phyloP scores from a whole-genome alignment of 1,139 yeast species.

The Magnusiomyces paraingens region DNA sequence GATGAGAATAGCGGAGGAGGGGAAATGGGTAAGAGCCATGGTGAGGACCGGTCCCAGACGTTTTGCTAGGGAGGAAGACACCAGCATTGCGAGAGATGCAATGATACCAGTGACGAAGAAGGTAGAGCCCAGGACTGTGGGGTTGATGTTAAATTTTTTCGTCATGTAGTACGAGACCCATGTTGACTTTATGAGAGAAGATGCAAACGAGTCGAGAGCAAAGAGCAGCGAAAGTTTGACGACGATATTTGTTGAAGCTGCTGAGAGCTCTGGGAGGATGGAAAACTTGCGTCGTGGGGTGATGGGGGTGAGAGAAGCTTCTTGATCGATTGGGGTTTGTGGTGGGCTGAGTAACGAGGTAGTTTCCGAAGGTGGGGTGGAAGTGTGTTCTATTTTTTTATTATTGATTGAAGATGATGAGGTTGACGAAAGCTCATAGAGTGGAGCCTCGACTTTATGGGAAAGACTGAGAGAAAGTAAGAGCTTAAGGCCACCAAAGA shows the following conservation, averaged over 20 bases:
- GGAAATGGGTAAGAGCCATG: conserved; percentile 66
- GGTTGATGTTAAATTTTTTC: conserved; percentile 28
- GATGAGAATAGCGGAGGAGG: conserved; percentile 64
- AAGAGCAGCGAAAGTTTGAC: conserved; percentile 48
- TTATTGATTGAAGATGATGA: too few relatives aligned
- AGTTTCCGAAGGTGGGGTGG: conserved; percentile 4
- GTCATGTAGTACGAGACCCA: conserved; percentile 79
- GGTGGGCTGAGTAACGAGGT: conserved; percentile 8
- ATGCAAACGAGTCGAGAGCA: conserved; percentile 71
- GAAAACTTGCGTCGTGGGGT: neutral
- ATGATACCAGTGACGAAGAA: conserved; percentile 56
- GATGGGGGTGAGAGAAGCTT: neutral
- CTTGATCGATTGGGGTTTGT: too few relatives aligned
- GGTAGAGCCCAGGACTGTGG: conserved; percentile 40
- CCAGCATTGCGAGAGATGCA: conserved; percentile 58
- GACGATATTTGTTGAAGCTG: conserved; percentile 20
- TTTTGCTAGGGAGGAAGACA: conserved; percentile 65
- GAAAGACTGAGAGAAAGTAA: conserved; percentile 49
- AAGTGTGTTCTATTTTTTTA: neutral
- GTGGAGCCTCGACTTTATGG: conserved; percentile 44
- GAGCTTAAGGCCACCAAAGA: conserved; percentile 51
- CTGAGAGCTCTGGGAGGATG: conserved; percentile 16
- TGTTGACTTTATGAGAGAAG: conserved; percentile 80
- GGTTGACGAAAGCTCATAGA: neutral
- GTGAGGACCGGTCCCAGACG: conserved; percentile 72